Evolutionary conservation across 805 yeast genomes (phyloP), one percentile per base, ranked within the genome.

Genomic region (Zygoascus biomembranicola): DNA sequence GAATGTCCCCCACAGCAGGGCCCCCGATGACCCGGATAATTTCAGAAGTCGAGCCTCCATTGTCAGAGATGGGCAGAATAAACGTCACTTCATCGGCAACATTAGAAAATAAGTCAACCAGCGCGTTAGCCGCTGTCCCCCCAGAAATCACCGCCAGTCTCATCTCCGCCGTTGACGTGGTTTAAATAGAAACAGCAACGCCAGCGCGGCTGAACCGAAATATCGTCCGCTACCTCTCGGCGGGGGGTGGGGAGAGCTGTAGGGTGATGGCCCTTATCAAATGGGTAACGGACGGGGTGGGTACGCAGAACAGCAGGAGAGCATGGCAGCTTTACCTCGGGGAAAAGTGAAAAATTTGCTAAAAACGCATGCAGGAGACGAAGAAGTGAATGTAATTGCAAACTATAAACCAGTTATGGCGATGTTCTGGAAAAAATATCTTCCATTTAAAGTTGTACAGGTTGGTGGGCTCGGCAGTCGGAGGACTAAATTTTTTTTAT

Each of bases 31-130:
- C 87, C 13, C 97, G 70, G 5, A 90, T 75, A 23, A 90, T 78
- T 68, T 90, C 97, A 28, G 95, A 84, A 0, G 97, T 88, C 1
- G 97, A 90, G 0, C 97, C 97, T 16, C 98, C 98, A 64, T 90
- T 90, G 66, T 90, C 98, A 48, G 87, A 81, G 14, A 90, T 80
- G 0, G 98, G 98, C 37, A 90, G 69, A 4, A 90, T 76, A 60
- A 85, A 90, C 2, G 84, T 71, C 3, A 86, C 70, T 9, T 71
- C 63, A 28, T 51, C 52, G 0, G 80, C 65, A 1, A 81, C 59
- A 1, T 66, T 52, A 41, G 76, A 72, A 58, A 87, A 82, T 10
- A 83, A 69, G 1, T 80, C 72, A 0, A 87, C 83, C 5, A 90
- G 69, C 9, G 83, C 82, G 66, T 90, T 90, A 1, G 97, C 85